A percentile compares a stretch with the other conserved stretches of the same genome.
Evolutionary conservation across 2,329 filamentous ascomycete species (phyloP).

Genomic region (Microascus cirrosus): DNA sequence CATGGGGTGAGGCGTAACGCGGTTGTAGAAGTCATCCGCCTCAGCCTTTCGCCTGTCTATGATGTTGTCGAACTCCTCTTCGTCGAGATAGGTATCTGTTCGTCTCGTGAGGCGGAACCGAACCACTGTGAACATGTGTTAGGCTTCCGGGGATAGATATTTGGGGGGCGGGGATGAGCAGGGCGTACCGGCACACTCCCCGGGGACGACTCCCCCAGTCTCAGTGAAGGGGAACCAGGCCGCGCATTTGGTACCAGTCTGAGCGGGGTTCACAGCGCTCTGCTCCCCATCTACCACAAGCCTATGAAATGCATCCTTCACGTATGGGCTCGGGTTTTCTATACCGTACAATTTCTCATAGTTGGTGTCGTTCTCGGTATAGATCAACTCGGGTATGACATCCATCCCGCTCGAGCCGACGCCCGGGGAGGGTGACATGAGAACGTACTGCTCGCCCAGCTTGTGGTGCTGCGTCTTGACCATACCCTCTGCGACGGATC

Average conservation of each 20-base stretch:
- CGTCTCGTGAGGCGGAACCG: conserved; percentile 79
- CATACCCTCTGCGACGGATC: conserved; percentile 51
- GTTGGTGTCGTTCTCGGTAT: conserved; percentile 95
- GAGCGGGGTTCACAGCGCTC: conserved; percentile 67
- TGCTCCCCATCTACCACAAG: conserved; percentile 76
- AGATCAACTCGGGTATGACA: conserved; percentile 73
- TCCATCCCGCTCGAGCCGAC: conserved; percentile 69
- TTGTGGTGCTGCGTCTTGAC: conserved; percentile 69
- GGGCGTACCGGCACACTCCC: conserved; percentile 74
- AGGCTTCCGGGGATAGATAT: conserved; percentile 10
- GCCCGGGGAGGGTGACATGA: conserved; percentile 83
- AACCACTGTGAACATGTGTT: conserved; percentile 47
- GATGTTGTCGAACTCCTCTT: conserved; percentile 84
- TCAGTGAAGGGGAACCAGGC: conserved; percentile 92
- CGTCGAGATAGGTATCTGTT: conserved; percentile 70
- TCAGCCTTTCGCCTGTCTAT: conserved; percentile 80
- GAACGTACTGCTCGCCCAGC: conserved; percentile 72
- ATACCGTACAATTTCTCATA: conserved; percentile 64
- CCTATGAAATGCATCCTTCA: conserved; percentile 92
- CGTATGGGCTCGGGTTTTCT: conserved; percentile 70
- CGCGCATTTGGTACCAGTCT: conserved; percentile 75
- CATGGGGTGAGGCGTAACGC: conserved; percentile 88
- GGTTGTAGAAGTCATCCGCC: conserved; percentile 91
- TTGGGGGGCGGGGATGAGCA: conserved; percentile 20
- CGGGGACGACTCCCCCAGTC: conserved; percentile 73